phyloP scores from a whole-genome alignment of 371 early-diverging fungal genomes.

The Conidiobolus incongruus region DNA sequence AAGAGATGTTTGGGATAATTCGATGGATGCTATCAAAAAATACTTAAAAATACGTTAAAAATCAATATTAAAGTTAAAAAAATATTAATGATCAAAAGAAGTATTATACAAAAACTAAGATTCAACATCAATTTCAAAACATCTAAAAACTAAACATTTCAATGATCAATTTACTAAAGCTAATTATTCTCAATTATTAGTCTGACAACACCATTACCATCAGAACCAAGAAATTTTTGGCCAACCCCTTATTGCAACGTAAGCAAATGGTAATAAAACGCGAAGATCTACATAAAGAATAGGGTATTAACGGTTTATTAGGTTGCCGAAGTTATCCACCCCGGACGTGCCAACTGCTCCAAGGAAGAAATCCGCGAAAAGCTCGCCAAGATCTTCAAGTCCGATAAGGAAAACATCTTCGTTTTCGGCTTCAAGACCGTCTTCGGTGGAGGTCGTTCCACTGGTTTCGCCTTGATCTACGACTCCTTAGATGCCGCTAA shows the following conservation, averaged over 20 bases:
- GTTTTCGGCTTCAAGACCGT: constrained; percentile 88
- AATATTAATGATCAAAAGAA: no score
- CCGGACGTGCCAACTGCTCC: constrained; percentile 76
- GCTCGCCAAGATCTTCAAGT: constrained; percentile 91
- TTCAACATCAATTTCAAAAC: no score
- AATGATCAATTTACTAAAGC: no score
- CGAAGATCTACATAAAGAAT: no score
- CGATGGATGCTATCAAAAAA: no score
- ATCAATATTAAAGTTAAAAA: no score
- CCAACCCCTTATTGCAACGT: constrained; percentile 93
- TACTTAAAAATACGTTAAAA: no score
- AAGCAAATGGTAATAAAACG: constrained; percentile 75
- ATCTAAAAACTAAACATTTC: no score
- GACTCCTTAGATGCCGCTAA: constrained; percentile 84
- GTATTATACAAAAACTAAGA: no score
- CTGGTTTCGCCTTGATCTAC: constrained; percentile 95
- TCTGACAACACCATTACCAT: constrained; percentile 74
- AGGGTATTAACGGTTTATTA: no score
- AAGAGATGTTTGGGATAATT: no score
- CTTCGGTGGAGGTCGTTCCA: constrained; percentile 96
- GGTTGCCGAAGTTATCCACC: constrained; percentile 89
- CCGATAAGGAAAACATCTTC: constrained; percentile 72
- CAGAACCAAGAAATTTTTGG: constrained; percentile 95
- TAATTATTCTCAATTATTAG: constrained; percentile 14
- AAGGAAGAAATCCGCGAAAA: constrained; percentile 85